Base-by-base conservation (phyloP, 768 basidiomycete genomes). In the Rhizopogon roseolus region DNA sequence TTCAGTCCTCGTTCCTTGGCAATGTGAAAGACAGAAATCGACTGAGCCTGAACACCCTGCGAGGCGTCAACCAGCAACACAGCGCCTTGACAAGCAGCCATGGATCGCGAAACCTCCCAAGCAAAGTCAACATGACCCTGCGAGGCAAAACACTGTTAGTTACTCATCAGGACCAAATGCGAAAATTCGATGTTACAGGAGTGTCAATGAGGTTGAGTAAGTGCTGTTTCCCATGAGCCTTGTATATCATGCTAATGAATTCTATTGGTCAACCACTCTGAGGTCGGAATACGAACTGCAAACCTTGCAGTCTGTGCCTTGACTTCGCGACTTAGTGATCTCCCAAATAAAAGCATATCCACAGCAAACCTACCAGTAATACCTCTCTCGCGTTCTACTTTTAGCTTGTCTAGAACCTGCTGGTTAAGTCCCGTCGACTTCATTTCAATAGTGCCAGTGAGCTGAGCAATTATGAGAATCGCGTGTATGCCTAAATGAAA, bases 111-210 rank as follows among this genome's bases (percentile, higher is more conserved):
- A 34, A 99, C 93, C 70, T 98, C 96, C 85, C 93, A 97, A 54
- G 92, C 82, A 71, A 99, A 99, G 73, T 99, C 97, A 37, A 98
- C 97, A 71, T 99, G 97, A 2, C 97, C 95, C 82, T 90, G 58
- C 7, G 14, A 29, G 59, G 52, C 22, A 6, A 13, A 49, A 27
- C 14, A 1, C 7, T n/a, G 32, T 13, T 14, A 11, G 34, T 14
- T 22, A 2, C 14, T 13, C 25, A 1, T 28, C 19, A 48, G 36
- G 5, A 25, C 5, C 17, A 48, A 49, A 8, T 22, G 9, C 17
- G 14, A 52, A 34, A 9, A 8, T 19, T 46, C 17, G 41, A 39
- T 65, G 78, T 51, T 61, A 89, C 92, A 43, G 96, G 96, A 0
- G 97, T 99, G 69, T 99, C 97, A 62, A 99, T 93, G 27, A 98